These are phyloP conservation scores for Fusarium sp. DNA, from an alignment of 2,329 filamentous ascomycete species.

Conservation along the genomic window DNA sequence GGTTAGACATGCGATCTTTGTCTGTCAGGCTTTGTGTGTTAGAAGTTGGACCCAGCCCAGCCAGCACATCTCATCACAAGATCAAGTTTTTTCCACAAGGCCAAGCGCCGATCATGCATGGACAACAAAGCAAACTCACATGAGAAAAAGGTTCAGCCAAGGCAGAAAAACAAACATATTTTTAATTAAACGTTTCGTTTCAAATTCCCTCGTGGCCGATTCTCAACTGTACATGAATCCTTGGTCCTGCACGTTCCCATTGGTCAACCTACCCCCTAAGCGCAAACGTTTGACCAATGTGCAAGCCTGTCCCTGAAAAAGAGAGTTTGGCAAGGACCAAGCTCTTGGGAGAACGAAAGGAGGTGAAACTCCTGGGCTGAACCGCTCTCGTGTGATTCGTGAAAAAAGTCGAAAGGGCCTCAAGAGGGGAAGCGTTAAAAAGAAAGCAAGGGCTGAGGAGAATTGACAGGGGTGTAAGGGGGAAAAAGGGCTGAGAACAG, in stretches of 20 bases:
- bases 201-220: slow-evolving; percentile 8
- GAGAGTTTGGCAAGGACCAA: slow-evolving; percentile 4
- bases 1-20: slow-evolving; percentile 2
- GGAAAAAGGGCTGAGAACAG: slow-evolving; percentile 11
- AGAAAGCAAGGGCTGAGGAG: slow-evolving; percentile 14
- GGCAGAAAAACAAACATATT: slow-evolving; percentile 2
- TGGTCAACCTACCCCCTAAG: neutral
- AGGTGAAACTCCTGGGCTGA: slow-evolving; percentile 7
- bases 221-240: slow-evolving; percentile 29
- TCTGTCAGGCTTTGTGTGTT: neutral
- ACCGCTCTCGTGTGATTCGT: slow-evolving; percentile 3
- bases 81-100: neutral
- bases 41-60: neutral
- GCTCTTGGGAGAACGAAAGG: neutral
- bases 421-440: neutral
- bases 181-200: slow-evolving; percentile 23
- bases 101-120: slow-evolving; percentile 13
- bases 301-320: neutral
- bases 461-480: neutral
- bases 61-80: neutral
- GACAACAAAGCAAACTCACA: slow-evolving; percentile 20
- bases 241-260: slow-evolving; percentile 23
- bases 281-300: slow-evolving; percentile 11
- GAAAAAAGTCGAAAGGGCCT: slow-evolving; percentile 16
- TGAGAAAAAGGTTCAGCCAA: neutral